Conservation (phyloP, 2,329 filamentous ascomycete genomes). For the Talaromyces pinophilus region DNA sequence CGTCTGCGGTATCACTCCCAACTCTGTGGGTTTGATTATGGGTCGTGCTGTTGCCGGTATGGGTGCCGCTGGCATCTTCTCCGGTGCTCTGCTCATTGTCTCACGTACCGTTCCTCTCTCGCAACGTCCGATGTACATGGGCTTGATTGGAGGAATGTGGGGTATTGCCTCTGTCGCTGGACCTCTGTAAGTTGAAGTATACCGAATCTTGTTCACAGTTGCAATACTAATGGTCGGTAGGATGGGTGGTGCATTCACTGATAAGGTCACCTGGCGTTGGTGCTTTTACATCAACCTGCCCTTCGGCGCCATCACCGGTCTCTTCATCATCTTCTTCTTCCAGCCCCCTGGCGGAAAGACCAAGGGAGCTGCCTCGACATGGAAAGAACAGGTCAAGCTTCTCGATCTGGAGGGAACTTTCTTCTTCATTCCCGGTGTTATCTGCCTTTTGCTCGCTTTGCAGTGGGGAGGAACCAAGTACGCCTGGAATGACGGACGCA, state of each 20-base stretch:
- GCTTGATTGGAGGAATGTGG: constrained; percentile 46
- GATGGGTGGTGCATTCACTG: constrained; percentile 62
- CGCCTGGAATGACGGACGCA: constrained; percentile 23
- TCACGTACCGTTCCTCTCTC: constrained; percentile 43
- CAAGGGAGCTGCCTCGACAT: background rate
- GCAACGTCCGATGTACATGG: constrained; percentile 44
- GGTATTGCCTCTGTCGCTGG: constrained; percentile 47
- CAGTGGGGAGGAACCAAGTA: constrained; percentile 26
- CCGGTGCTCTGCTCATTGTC: constrained; percentile 44
- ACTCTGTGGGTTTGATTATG: constrained; percentile 42
- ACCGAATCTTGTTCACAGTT: background rate
- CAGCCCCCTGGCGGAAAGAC: constrained; percentile 19
- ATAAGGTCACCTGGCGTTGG: constrained; percentile 62
- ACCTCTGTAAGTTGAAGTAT: constrained; percentile 35
- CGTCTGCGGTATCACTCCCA: constrained; percentile 42
- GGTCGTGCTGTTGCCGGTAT: constrained; percentile 47
- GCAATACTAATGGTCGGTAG: constrained; percentile 20
- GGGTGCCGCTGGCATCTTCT: constrained; percentile 42
- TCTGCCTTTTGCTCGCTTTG: constrained; percentile 26
- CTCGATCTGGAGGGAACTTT: constrained; percentile 23
- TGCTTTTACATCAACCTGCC: constrained; percentile 60
- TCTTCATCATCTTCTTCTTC: constrained; percentile 26
- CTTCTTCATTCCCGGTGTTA: constrained; percentile 23
- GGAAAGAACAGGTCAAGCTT: constrained; percentile 19
- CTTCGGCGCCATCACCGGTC: constrained; percentile 21